Evolutionary conservation across 2,329 filamentous ascomycete genomes (phyloP).

Genomic region (Ophiostoma ulmi): DNA sequence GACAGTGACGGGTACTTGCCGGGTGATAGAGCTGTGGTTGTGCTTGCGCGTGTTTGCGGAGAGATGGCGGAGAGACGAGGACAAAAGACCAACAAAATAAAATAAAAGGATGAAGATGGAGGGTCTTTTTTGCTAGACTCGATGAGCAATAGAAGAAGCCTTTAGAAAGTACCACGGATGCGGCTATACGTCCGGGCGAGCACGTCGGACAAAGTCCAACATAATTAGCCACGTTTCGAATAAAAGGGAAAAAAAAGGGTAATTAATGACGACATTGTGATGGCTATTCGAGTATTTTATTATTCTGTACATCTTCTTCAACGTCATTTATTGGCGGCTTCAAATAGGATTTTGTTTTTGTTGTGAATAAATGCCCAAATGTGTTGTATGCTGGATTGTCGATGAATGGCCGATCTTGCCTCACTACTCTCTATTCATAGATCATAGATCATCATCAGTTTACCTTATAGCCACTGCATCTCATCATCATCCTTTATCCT

Average conservation of each 20-base stretch:
- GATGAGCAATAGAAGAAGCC: background rate
- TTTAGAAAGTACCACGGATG: slow-evolving; percentile 10
- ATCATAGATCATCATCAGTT: background rate
- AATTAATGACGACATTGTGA: background rate
- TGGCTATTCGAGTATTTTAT: background rate
- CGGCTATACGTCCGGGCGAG: background rate
- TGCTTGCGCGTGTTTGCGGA: background rate
- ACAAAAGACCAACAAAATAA: background rate
- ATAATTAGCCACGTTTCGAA: background rate
- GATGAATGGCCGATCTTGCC: no score
- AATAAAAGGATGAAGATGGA: background rate
- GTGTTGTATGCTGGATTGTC: background rate
- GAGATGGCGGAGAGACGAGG: background rate
- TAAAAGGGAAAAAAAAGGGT: background rate
- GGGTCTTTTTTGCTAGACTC: background rate
- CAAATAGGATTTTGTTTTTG: background rate
- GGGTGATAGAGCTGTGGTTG: background rate
- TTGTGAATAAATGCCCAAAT: background rate
- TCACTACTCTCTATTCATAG: no score
- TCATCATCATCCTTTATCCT: background rate
- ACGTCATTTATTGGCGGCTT: background rate
- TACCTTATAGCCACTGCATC: background rate
- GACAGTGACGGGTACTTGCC: background rate
- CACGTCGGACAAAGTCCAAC: background rate
- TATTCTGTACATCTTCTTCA: background rate